Conservation (phyloP, 768 basidiomycete species). For the Hortiboletus flavorubellus region DNA sequence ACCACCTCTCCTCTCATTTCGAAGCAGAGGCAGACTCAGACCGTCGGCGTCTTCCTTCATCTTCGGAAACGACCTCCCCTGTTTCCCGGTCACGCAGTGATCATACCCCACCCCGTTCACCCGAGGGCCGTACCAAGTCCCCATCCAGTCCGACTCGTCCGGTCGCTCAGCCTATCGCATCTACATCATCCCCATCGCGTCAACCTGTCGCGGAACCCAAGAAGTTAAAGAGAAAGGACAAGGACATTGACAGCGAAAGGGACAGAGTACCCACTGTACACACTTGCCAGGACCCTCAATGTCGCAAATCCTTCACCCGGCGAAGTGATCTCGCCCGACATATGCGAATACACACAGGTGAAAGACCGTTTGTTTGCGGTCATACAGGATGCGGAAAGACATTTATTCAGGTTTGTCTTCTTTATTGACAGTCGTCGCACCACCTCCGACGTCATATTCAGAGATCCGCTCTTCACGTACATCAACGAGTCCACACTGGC, state of each 20-base stretch:
- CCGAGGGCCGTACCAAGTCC: slow-evolving; percentile 28
- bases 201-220: slow-evolving; percentile 23
- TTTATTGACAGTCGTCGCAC: background rate
- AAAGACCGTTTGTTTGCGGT: slow-evolving; percentile 77
- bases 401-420: slow-evolving; percentile 74
- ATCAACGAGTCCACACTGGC: slow-evolving; percentile 86
- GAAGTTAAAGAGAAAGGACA: slow-evolving; percentile 28
- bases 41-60: slow-evolving; percentile 39
- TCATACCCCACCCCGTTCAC: slow-evolving; percentile 21
- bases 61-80: slow-evolving; percentile 26
- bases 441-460: slow-evolving; percentile 32
- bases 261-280: slow-evolving; percentile 50
- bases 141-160: slow-evolving; percentile 36
- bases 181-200: slow-evolving; percentile 44
- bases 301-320: slow-evolving; percentile 78
- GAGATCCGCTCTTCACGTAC: slow-evolving; percentile 88
- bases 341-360: slow-evolving; percentile 88
- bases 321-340: slow-evolving; percentile 83
- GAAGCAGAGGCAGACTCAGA: slow-evolving; percentile 51
- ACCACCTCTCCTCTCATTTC: slow-evolving; percentile 68
- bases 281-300: slow-evolving; percentile 67
- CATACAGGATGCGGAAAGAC: slow-evolving; percentile 79
- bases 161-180: slow-evolving; percentile 43
- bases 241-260: slow-evolving; percentile 28
- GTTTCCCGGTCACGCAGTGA: slow-evolving; percentile 29